These are phyloP conservation scores for Penicillium sp. DNA, from an alignment of 2,329 filamentous ascomycete species.

Conservation along the genomic window DNA sequence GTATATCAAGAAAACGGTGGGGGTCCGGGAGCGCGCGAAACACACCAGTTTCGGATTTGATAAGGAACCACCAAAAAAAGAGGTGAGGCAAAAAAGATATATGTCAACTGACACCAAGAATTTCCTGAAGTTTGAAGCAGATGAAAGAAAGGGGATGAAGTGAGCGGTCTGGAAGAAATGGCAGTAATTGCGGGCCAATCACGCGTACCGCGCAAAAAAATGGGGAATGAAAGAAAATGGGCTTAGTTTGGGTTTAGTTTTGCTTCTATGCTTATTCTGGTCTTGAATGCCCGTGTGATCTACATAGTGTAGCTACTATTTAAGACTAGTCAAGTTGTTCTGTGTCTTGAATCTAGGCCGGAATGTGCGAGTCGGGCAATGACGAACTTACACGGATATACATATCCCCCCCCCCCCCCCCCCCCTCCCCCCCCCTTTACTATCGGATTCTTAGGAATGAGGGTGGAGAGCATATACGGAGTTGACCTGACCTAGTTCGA, in stretches of 20 bases:
- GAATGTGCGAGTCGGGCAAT: background rate
- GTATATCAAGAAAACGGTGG: constrained; percentile 11
- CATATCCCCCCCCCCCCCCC: background rate
- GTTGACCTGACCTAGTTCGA: background rate
- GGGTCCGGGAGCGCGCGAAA: constrained; percentile 16
- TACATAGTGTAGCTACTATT: constrained; percentile 1
- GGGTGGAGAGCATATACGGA: constrained; percentile 1
- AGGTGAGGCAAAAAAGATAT: background rate
- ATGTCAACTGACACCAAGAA: background rate
- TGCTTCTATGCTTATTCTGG: constrained; percentile 2
- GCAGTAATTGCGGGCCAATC: constrained; percentile 23
- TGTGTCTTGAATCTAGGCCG: background rate
- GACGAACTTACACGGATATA: background rate
- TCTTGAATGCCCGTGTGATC: constrained; percentile 6
- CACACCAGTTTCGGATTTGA: constrained; percentile 8
- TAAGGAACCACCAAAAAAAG: background rate
- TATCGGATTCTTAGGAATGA: background rate
- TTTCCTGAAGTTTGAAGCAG: constrained; percentile 1
- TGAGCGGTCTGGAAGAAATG: constrained; percentile 22
- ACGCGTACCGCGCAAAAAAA: constrained; percentile 11
- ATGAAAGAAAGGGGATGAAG: constrained; percentile 25
- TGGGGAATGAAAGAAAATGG: constrained; percentile 9
- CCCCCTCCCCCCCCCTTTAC: no score
- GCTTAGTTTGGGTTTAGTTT: background rate
- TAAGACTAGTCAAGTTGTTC: background rate